phyloP scores from a whole-genome alignment of 176 grass and related monocot genomes.

The Eleusine indica region DNA sequence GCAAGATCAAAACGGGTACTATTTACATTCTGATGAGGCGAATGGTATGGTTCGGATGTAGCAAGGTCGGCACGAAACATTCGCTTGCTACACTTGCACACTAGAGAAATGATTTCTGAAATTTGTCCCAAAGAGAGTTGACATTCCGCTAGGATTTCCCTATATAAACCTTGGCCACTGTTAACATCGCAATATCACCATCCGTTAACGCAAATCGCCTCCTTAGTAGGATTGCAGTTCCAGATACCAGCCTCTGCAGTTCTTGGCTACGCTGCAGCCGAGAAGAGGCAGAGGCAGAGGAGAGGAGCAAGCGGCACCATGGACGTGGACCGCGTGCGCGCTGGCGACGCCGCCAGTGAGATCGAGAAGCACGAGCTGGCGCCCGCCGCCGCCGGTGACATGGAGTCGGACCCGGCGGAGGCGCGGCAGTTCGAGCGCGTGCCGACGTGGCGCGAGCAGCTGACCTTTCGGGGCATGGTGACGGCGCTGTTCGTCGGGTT shows the following conservation, averaged over 20 bases:
- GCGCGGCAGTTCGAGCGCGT: slow-evolving; percentile 30
- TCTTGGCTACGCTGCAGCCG: neutral
- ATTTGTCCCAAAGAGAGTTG: slow-evolving; percentile 7
- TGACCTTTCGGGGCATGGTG: slow-evolving; percentile 68
- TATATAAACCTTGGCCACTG: slow-evolving; percentile 21
- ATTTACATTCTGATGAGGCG: neutral
- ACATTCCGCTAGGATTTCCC: slow-evolving; percentile 28
- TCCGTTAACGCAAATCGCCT: neutral
- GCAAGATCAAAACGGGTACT: neutral
- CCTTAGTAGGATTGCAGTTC: neutral
- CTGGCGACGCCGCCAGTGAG: slow-evolving; percentile 1
- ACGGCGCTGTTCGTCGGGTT: slow-evolving; percentile 65
- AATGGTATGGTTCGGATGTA: neutral
- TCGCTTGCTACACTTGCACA: neutral
- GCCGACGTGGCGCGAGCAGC: slow-evolving; percentile 70
- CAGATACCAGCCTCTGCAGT: neutral
- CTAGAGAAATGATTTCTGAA: neutral
- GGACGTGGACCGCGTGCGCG: neutral
- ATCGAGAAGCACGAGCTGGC: slow-evolving; percentile 30
- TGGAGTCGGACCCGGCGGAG: slow-evolving; percentile 44
- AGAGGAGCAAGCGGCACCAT: neutral
- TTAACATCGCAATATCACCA: neutral
- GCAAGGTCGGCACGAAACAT: neutral
- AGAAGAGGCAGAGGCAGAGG: neutral
- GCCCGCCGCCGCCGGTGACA: slow-evolving; percentile 13